phyloP scores from a whole-genome alignment of 2,329 filamentous ascomycete genomes.

The Penicillium sp. region DNA sequence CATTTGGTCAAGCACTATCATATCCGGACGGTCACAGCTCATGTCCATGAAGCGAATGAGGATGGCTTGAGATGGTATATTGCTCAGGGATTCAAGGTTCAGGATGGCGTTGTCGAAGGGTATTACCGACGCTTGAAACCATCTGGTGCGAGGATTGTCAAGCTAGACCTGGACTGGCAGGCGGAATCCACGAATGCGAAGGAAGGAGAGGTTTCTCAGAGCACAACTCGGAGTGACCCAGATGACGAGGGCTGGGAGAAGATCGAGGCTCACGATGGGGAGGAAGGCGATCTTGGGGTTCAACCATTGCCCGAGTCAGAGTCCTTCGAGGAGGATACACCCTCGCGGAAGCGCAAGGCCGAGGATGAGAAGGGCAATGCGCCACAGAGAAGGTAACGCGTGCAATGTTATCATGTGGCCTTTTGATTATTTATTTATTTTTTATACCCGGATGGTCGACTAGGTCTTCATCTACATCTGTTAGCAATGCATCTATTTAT shows the following conservation, averaged over 20 bases:
- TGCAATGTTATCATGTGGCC: slow-evolving; percentile 5
- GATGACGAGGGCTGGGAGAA: slow-evolving; percentile 51
- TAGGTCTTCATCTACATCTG: neutral
- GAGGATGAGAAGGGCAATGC: slow-evolving; percentile 27
- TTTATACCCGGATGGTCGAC: slow-evolving; percentile 17
- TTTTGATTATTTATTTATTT: slow-evolving; percentile 6
- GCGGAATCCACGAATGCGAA: too few relatives aligned
- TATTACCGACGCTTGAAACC: slow-evolving; percentile 66
- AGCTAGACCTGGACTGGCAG: slow-evolving; percentile 38
- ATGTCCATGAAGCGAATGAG: slow-evolving; percentile 67
- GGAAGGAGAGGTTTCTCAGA: slow-evolving; percentile 1
- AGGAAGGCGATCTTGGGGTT: slow-evolving; percentile 38
- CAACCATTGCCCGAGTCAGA: slow-evolving; percentile 39
- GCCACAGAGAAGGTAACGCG: slow-evolving; percentile 20
- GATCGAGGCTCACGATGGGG: slow-evolving; percentile 42
- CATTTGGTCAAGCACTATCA: slow-evolving; percentile 53
- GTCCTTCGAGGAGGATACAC: slow-evolving; percentile 28
- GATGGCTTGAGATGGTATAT: slow-evolving; percentile 65
- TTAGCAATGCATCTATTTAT: neutral
- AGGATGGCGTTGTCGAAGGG: slow-evolving; percentile 55
- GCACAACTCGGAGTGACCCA: slow-evolving; percentile 17
- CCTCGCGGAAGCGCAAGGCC: slow-evolving; percentile 36
- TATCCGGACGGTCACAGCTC: slow-evolving; percentile 60
- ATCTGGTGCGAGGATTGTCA: slow-evolving; percentile 58
- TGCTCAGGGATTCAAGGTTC: slow-evolving; percentile 59